Evolutionary conservation across 371 early-diverging fungal genomes (phyloP).

Genomic region (Rhizopus arrhizus): DNA sequence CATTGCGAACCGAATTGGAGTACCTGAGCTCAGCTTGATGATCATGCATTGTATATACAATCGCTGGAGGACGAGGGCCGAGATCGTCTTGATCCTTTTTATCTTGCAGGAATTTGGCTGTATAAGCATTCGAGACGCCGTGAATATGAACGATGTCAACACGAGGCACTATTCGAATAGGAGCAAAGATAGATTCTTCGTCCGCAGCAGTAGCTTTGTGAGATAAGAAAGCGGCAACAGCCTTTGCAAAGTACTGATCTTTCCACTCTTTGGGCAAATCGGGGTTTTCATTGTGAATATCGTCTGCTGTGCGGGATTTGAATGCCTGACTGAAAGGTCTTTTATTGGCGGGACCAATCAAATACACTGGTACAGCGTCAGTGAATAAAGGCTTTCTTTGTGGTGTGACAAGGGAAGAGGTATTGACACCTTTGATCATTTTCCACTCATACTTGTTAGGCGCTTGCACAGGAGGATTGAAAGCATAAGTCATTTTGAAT

Average conservation of each 20-base stretch:
- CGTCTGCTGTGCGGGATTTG: conserved; percentile 38
- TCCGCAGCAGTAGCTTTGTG: conserved; percentile 50
- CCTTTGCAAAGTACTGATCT: conserved; percentile 66
- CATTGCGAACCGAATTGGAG: conserved; percentile 53
- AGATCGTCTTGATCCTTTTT: conserved; percentile 32
- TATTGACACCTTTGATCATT: conserved; percentile 33
- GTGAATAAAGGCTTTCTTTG: conserved; percentile 22
- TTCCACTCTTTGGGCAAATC: conserved; percentile 65
- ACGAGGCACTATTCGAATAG: conserved; percentile 20
- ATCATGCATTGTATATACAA: conserved; percentile 70
- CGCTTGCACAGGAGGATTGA: conserved; percentile 36
- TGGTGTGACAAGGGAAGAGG: conserved; percentile 24
- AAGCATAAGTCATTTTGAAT: conserved; percentile 46
- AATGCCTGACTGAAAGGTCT: conserved; percentile 64
- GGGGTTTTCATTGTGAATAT: conserved; percentile 55
- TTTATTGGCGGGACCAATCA: conserved; percentile 63
- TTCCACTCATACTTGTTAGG: conserved; percentile 28
- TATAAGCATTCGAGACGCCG: conserved; percentile 66
- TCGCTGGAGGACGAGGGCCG: conserved; percentile 51
- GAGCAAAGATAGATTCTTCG: conserved; percentile 62
- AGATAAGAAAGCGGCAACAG: conserved; percentile 56
- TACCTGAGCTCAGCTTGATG: conserved; percentile 65
- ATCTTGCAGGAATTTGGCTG: conserved; percentile 42
- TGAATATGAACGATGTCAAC: conserved; percentile 68
- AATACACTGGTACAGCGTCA: conserved; percentile 52